phyloP scores from a whole-genome alignment of 345 rosid species.

The Citrus glauca region DNA sequence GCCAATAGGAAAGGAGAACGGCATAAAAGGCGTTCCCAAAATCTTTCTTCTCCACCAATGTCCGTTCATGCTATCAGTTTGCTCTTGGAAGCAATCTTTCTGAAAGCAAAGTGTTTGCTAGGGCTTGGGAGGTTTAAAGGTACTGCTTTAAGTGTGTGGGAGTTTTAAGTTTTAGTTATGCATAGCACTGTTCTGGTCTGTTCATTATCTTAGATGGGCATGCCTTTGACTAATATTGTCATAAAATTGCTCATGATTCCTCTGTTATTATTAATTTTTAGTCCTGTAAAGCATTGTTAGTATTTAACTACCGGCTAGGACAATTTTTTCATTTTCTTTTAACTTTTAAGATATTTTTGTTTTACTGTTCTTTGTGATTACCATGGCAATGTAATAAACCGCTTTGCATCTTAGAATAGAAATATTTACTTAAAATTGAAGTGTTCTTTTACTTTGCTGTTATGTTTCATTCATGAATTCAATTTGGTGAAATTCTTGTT shows the following conservation, averaged over 20 bases:
- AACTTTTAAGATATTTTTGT: not conserved
- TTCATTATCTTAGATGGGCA: not conserved
- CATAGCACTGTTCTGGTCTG: not conserved
- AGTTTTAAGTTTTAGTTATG: not conserved
- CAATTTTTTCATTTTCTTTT: not conserved
- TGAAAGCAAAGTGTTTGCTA: slow-evolving; percentile 78
- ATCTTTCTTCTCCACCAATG: slow-evolving; percentile 45
- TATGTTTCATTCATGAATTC: not conserved
- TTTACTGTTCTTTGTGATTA: not conserved
- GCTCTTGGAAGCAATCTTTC: slow-evolving; percentile 74
- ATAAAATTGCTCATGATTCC: not conserved
- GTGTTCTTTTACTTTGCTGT: not conserved
- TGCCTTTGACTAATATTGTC: not conserved
- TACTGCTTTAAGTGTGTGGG: slow-evolving; percentile 12
- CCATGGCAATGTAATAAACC: not conserved
- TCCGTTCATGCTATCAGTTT: slow-evolving; percentile 72
- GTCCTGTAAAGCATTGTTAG: not conserved
- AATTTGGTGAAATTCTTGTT: not conserved
- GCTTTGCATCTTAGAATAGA: not conserved
- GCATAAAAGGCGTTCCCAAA: slow-evolving; percentile 43
- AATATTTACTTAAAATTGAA: not conserved
- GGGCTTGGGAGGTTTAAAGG: slow-evolving; percentile 69
- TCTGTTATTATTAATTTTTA: not conserved
- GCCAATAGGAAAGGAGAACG: slow-evolving; percentile 44
- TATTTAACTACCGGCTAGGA: not conserved